Conservation (phyloP, 106 monocot genomes). For the Dendrobium chrysotoxum region DNA sequence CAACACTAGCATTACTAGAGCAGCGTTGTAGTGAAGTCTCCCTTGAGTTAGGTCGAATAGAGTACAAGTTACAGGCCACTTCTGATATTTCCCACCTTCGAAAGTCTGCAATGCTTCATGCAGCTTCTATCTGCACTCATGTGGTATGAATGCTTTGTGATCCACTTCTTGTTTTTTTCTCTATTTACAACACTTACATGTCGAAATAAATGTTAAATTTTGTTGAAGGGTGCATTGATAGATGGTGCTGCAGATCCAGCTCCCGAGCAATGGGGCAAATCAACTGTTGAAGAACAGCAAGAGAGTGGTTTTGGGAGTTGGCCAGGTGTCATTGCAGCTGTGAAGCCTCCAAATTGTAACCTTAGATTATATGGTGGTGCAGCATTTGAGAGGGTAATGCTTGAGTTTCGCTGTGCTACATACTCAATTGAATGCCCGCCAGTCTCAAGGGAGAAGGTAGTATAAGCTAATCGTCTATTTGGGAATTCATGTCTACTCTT, state of each 20-base stretch:
- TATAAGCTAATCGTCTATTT: not conserved
- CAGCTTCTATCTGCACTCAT: conserved; percentile 79
- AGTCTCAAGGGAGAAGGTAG: conserved; percentile 91
- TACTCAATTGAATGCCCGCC: conserved; percentile 94
- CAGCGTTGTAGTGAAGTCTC: conserved; percentile 79
- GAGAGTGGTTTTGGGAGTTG: conserved; percentile 87
- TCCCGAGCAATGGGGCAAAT: conserved; percentile 96
- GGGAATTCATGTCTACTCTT: not conserved
- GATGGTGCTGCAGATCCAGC: conserved; percentile 95
- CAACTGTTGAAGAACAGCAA: conserved; percentile 64
- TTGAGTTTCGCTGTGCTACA: conserved; percentile 90
- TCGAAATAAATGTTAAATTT: not conserved
- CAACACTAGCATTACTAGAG: conserved; percentile 89
- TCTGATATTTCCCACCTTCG: conserved; percentile 85
- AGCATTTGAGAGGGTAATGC: conserved; percentile 98
- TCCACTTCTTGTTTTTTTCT: not conserved
- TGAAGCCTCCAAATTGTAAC: conserved; percentile 69
- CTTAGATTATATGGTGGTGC: conserved; percentile 94
- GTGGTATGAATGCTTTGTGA: conserved; percentile 43
- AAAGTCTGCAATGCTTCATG: conserved; percentile 76
- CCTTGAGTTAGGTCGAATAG: conserved; percentile 50
- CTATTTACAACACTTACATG: not conserved
- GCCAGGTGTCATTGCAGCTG: conserved; percentile 62
- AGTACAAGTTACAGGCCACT: conserved; percentile 74
- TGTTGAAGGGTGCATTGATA: conserved; percentile 62